Evolutionary conservation across 1,284 basidiomycete genomes (phyloP), one percentile per base, ranked within the genome.

Genomic region (Melampsora americana): DNA sequence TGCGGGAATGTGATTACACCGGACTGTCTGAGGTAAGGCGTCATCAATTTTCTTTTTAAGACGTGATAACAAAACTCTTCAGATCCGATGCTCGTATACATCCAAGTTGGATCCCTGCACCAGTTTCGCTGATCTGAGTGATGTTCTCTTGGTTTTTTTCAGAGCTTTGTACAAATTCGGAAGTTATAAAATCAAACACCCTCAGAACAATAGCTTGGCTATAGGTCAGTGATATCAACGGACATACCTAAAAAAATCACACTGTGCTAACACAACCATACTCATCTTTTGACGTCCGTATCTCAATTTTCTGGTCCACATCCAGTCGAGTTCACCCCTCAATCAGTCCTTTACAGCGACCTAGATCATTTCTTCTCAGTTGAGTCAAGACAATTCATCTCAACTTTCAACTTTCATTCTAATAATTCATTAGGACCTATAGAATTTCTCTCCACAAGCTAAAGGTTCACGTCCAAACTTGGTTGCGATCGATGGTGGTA

Each of bases 301-400:
- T 48, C 14, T 56, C 28, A 62, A 46, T 30, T 4, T n/a, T 61
- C 66, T 11, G 59, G 53, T 44, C 48, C 12, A 23, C 18, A 53
- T 14, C 3, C 64, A 84, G 86, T 87, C 60, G 86, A 87, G 79
- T 86, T 86, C 77, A 86, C 86, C 1, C 86, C 86, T 6, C 84
- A 87, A 79, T 83, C 85, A 2, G 86, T 85, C 78, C 73, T 84
- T 16, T 83, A 84, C 67, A 79, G 82, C 0, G 86, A 87, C 75
- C 81, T 87, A 20, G 85, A 87, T 77, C 79, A 84, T 77, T 87
- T 87, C 80, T 84, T 84, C 74, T 79, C 77, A 44, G 84, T 84
- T 77, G 86, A 84, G 79, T 84, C 85, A 1, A 78, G 80, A 35
- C 80, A 77, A 32, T 79, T 85, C 42, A 80, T 85, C 14, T 14